These are phyloP conservation scores for Penicillium paxilli DNA, from an alignment of 495 filamentous ascomycete species.

Conservation along the genomic window DNA sequence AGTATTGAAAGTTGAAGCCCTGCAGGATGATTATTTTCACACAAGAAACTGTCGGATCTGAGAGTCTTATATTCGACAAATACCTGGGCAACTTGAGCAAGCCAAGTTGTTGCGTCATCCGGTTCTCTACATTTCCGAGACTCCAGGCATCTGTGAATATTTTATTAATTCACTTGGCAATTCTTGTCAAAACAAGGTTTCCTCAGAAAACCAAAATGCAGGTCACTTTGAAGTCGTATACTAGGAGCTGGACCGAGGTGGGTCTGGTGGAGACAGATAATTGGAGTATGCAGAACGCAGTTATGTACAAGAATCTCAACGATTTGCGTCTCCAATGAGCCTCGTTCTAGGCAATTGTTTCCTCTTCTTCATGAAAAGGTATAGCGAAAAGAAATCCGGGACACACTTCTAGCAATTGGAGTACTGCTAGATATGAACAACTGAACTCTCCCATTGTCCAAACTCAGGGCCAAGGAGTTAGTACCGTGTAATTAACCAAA, in stretches of 20 bases:
- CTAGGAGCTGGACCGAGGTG: neutral
- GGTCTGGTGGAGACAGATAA: neutral
- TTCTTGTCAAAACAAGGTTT: neutral
- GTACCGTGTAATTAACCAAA: no score
- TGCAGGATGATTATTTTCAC: no score
- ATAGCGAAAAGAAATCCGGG: no score
- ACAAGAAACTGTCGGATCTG: no score
- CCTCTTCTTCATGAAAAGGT: no score
- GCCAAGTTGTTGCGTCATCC: neutral
- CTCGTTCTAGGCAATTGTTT: no score
- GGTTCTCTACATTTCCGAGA: neutral
- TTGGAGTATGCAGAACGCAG: neutral
- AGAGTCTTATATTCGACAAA: no score
- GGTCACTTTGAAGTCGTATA: neutral
- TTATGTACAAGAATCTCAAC: neutral
- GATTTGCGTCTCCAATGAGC: neutral
- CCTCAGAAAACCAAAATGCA: neutral
- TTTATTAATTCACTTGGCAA: neutral
- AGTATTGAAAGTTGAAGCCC: neutral
- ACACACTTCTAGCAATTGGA: no score
- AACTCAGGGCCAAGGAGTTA: no score
- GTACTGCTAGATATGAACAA: no score
- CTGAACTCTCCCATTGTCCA: no score
- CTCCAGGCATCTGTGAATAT: slow-evolving; percentile 33
- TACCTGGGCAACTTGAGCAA: neutral